phyloP scores from a whole-genome alignment of 192 early-diverging fungal species.

The Coemansia sp. region DNA sequence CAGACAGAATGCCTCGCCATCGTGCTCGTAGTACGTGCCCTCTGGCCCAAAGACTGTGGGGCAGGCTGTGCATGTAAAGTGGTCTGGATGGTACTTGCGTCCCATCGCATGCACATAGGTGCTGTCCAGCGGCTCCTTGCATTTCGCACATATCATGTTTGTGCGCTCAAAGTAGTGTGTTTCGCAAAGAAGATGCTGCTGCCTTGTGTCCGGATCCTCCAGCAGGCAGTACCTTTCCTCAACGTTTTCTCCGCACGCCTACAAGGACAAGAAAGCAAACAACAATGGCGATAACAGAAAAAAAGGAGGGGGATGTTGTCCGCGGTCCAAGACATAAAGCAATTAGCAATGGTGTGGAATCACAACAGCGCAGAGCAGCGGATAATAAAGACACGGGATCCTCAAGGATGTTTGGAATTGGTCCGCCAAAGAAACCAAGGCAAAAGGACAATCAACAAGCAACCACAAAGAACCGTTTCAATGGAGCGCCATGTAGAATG shows the following conservation, averaged over 20 bases:
- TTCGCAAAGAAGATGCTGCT: constrained; percentile 45
- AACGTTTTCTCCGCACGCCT: constrained; percentile 44
- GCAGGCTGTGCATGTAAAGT: constrained; percentile 95
- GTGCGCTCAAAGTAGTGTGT: constrained; percentile 46
- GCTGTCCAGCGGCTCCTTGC: constrained; percentile 84
- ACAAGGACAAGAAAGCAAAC: neutral
- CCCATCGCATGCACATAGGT: constrained; percentile 91
- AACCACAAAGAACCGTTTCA: neutral
- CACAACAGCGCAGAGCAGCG: neutral
- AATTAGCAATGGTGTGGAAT: neutral
- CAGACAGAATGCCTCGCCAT: constrained; percentile 91
- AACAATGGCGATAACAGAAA: no score
- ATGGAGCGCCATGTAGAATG: no score
- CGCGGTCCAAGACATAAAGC: no score
- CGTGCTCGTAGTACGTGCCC: constrained; percentile 96
- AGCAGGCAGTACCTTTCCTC: constrained; percentile 36
- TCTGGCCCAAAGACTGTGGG: constrained; percentile 90
- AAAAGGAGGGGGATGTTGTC: no score
- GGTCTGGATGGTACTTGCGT: constrained; percentile 96
- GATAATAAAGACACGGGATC: neutral
- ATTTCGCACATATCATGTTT: constrained; percentile 63
- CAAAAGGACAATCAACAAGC: constrained; percentile 5
- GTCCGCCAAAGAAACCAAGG: neutral
- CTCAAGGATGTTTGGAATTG: neutral
- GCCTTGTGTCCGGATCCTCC: constrained; percentile 38